phyloP scores from a whole-genome alignment of 768 basidiomycete genomes.

The Auriscalpium orientale region DNA sequence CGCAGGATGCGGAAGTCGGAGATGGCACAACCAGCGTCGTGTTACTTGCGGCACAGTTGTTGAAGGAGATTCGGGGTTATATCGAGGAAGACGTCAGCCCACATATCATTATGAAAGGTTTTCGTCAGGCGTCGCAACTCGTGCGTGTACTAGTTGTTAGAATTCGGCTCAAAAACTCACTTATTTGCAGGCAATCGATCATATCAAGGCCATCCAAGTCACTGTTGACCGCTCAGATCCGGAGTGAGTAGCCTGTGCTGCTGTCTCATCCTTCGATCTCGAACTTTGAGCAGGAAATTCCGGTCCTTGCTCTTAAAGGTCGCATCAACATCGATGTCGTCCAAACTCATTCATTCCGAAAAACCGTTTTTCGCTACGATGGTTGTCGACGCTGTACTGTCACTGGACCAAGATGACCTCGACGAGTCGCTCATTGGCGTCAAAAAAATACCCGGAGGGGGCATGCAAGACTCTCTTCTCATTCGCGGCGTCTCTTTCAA shows the following conservation, averaged over 20 bases:
- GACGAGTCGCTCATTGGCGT: constrained; percentile 96
- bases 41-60: constrained; percentile 84
- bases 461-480: constrained; percentile 91
- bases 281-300: constrained; percentile 56
- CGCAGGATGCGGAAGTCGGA: constrained; percentile 97
- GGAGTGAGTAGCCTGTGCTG: constrained; percentile 49
- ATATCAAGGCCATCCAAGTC: constrained; percentile 85
- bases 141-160: constrained; percentile 38
- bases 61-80: constrained; percentile 86
- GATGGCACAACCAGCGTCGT: constrained; percentile 98
- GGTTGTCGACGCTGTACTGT: constrained; percentile 96
- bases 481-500: constrained; percentile 94
- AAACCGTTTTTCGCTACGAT: constrained; percentile 98
- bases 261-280: background rate
- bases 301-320: constrained; percentile 92
- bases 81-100: constrained; percentile 97
- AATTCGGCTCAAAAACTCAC: background rate
- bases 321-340: constrained; percentile 99
- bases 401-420: constrained; percentile 85
- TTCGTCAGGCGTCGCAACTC: constrained; percentile 78
- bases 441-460: constrained; percentile 96
- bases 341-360: constrained; percentile 96
- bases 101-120: constrained; percentile 96
- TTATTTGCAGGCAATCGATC: constrained; percentile 61
- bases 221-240: constrained; percentile 85